Evolutionary conservation across 768 basidiomycete genomes (phyloP).

Genomic region (Mycena alexandri): DNA sequence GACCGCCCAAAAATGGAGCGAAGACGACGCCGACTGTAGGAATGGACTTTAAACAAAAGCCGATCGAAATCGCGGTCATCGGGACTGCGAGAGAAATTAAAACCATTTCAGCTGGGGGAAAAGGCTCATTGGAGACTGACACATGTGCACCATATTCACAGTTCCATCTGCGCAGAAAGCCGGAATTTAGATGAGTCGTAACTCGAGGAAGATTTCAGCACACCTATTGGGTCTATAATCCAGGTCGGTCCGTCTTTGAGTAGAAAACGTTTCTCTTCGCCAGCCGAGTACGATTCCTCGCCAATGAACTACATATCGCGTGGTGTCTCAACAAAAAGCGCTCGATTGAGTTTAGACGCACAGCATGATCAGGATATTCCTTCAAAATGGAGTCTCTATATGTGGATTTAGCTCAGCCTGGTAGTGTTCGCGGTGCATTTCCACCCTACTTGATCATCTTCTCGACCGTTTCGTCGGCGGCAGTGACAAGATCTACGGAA

Average conservation of each 20-base stretch:
- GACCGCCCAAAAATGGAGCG: constrained; percentile 43
- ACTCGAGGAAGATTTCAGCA: constrained; percentile 24
- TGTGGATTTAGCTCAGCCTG: not conserved
- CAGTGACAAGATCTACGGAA: constrained; percentile 44
- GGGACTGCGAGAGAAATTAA: constrained; percentile 36
- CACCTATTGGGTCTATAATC: constrained; percentile 44
- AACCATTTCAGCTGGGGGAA: not conserved
- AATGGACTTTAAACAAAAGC: constrained; percentile 41
- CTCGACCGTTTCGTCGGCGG: constrained; percentile 42
- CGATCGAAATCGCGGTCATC: constrained; percentile 43
- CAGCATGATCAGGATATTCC: constrained; percentile 38
- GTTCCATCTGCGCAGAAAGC: constrained; percentile 43
- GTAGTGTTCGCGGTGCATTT: too few relatives aligned
- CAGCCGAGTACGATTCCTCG: constrained; percentile 44
- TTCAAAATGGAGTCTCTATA: constrained; percentile 31
- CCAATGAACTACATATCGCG: constrained; percentile 42
- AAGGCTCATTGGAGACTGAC: constrained; percentile 37
- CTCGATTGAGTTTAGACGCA: constrained; percentile 15
- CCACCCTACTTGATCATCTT: constrained; percentile 38
- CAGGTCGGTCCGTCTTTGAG: constrained; percentile 42
- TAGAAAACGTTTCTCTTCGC: constrained; percentile 42
- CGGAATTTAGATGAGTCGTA: not conserved
- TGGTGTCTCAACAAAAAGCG: too few relatives aligned
- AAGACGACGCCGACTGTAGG: constrained; percentile 42
- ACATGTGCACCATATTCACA: constrained; percentile 45